A percentile compares a stretch with the other conserved stretches of the same genome.
Evolutionary conservation across 2,329 filamentous ascomycete species (phyloP).

Genomic region (Colletotrichum siamense): DNA sequence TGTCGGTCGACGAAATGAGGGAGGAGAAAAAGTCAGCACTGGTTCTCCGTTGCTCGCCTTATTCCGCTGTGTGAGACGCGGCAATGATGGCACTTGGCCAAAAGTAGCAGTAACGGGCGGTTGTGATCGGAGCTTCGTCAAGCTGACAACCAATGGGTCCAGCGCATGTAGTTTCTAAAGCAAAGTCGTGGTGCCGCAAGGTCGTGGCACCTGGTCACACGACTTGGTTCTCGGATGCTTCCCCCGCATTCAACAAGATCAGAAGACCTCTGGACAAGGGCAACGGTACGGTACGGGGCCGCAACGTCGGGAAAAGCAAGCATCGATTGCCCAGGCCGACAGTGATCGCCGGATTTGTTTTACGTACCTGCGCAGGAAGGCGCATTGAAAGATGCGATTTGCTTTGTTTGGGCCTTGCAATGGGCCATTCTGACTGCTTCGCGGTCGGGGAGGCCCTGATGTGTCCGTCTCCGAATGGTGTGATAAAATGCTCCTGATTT

Average conservation of each 20-base stretch:
- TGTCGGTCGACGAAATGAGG: background rate
- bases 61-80: background rate
- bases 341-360: background rate
- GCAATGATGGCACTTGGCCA: background rate
- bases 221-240: constrained; percentile 21
- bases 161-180: background rate
- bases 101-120: background rate
- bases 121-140: constrained; percentile 5
- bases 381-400: background rate
- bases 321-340: background rate
- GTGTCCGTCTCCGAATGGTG: background rate
- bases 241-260: constrained; percentile 19
- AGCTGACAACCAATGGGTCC: background rate
- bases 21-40: background rate
- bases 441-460: background rate
- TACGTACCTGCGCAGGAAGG: background rate
- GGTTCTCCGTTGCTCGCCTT: background rate
- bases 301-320: constrained; percentile 17
- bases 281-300: constrained; percentile 1
- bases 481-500: background rate
- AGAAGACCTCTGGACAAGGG: constrained; percentile 20
- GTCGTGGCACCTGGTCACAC: constrained; percentile 17
- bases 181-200: constrained; percentile 11
- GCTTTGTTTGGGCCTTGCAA: background rate
- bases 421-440: background rate